Evolutionary conservation across 2,329 filamentous ascomycete species (phyloP).

Genomic region (Talaromyces sp.): DNA sequence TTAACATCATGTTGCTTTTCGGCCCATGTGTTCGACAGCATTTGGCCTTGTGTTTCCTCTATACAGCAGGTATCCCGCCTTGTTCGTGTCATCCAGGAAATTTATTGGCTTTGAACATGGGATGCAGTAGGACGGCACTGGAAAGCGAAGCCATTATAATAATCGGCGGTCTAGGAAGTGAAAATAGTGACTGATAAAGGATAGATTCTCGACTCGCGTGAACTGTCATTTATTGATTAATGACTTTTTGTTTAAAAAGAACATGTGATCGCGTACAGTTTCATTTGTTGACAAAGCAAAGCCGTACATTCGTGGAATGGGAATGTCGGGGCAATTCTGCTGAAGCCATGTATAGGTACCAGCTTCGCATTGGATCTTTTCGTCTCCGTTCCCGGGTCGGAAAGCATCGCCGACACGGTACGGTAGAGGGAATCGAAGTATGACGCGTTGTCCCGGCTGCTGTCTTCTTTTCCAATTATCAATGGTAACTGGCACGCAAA

Average conservation of each 20-base stretch:
- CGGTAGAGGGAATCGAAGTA: conserved; percentile 7
- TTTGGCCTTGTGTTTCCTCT: conserved; percentile 15
- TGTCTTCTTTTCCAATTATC: background rate
- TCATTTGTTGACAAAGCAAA: conserved; percentile 30
- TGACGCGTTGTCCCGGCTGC: background rate
- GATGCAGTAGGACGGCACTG: conserved; percentile 2
- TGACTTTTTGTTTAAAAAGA: background rate
- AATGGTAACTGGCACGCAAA: background rate
- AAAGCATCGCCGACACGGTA: conserved; percentile 27
- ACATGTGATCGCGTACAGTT: conserved; percentile 16
- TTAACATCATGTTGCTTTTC: conserved; percentile 13
- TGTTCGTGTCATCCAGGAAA: background rate
- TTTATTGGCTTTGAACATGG: background rate
- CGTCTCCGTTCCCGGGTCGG: conserved; percentile 29
- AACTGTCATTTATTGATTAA: background rate
- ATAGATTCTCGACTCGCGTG: conserved; percentile 1
- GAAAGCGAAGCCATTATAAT: conserved; percentile 4
- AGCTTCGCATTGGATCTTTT: conserved; percentile 33
- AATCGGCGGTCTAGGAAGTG: background rate
- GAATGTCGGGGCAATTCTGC: conserved; percentile 28
- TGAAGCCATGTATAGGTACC: conserved; percentile 33
- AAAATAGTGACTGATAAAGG: no score
- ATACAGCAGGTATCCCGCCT: background rate
- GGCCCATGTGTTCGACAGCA: conserved; percentile 29
- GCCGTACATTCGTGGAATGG: conserved; percentile 28